Conservation (phyloP, 805 yeast genomes). For the Suhomyces pyralidae region DNA sequence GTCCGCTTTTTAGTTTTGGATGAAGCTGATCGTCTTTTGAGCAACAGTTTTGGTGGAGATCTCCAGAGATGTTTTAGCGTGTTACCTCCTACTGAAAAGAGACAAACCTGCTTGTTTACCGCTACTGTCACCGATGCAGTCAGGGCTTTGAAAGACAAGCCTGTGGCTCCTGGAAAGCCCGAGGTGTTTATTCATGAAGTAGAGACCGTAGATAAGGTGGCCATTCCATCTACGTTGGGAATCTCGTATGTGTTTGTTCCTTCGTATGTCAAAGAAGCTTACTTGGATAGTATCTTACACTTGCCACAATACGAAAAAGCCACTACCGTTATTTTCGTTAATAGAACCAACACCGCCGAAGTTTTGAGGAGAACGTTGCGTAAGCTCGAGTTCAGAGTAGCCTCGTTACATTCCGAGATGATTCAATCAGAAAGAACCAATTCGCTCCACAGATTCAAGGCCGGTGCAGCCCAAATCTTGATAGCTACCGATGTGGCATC, state of each 20-base stretch:
- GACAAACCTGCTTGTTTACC: constrained; percentile 90
- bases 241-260: constrained; percentile 76
- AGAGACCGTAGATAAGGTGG: constrained; percentile 68
- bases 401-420: constrained; percentile 92
- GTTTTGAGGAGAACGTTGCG: constrained; percentile 73
- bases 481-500: constrained; percentile 97
- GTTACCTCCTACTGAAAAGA: constrained; percentile 63
- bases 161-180: constrained; percentile 52
- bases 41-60: constrained; percentile 80
- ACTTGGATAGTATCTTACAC: constrained; percentile 65
- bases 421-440: constrained; percentile 89
- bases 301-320: constrained; percentile 59
- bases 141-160: constrained; percentile 65
- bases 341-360: constrained; percentile 89
- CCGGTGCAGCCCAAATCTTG: constrained; percentile 88
- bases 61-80: constrained; percentile 66
- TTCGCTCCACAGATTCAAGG: constrained; percentile 88
- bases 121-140: constrained; percentile 96
- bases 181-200: constrained; percentile 71
- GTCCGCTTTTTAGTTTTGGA: constrained; percentile 83
- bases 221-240: constrained; percentile 71
- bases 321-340: constrained; percentile 85
- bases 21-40: constrained; percentile 91
- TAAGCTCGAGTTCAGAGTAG: constrained; percentile 71
- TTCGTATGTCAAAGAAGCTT: constrained; percentile 85